phyloP scores from a whole-genome alignment of 2,329 filamentous ascomycete species.

The Bipolaris cookei region DNA sequence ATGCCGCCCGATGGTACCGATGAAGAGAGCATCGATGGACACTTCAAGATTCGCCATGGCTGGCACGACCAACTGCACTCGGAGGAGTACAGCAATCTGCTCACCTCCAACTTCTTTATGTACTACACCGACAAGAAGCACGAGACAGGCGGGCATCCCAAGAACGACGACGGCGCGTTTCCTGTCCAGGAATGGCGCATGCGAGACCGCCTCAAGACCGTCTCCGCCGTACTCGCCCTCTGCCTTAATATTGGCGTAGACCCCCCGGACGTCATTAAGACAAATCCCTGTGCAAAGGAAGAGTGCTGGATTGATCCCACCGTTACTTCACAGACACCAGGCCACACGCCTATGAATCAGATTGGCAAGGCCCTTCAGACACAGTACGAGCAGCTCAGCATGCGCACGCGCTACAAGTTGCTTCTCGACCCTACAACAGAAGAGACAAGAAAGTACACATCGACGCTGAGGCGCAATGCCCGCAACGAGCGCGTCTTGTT shows the following conservation, averaged over 20 bases:
- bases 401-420: conserved; percentile 96
- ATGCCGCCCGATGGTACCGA: conserved; percentile 41
- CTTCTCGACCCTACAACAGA: conserved; percentile 96
- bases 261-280: conserved; percentile 95
- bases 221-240: conserved; percentile 90
- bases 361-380: conserved; percentile 96
- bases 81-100: conserved; percentile 82
- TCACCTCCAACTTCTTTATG: conserved; percentile 97
- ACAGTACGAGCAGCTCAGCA: conserved; percentile 94
- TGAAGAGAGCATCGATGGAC: conserved; percentile 57
- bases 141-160: conserved; percentile 89
- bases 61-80: conserved; percentile 93
- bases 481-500: conserved; percentile 97
- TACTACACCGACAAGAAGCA: conserved; percentile 99
- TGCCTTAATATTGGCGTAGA: conserved; percentile 98
- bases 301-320: conserved; percentile 98
- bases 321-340: conserved; percentile 70
- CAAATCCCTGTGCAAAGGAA: conserved; percentile 87
- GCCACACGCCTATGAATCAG: conserved; percentile 83
- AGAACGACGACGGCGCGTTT: conserved; percentile 59
- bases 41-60: conserved; percentile 74
- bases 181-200: conserved; percentile 94
- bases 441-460: conserved; percentile 95
- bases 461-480: conserved; percentile 85
- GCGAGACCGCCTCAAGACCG: conserved; percentile 94